Base-by-base conservation (phyloP, 2,329 filamentous ascomycete genomes). In the Clonostachys solani region DNA sequence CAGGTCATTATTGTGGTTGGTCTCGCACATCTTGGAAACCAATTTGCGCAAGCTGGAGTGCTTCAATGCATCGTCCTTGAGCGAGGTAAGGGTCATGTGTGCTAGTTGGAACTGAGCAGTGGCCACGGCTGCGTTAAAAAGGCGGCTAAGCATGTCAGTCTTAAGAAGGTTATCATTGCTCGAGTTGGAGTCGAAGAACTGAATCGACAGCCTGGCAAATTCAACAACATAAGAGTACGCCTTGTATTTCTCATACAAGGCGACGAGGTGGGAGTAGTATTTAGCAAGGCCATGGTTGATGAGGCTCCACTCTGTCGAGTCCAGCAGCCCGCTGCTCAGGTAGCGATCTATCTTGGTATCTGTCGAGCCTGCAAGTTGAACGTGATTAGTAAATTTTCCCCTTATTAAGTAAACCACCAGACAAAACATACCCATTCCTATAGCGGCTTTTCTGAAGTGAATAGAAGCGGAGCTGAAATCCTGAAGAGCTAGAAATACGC, bases 191-290 rank as follows among this genome's bases (percentile, higher is more conserved):
- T 56, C 52, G 19, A 74, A 59, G 51, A 88, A 86, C 57, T 89
- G 84, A 40, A 95, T 72, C 6, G 88, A 84, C 19, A 92, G 72
- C 37, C 83, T 80, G 37, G 89, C 84, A 71, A 96, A 96, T 54
- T 95, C 89, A 6, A 90, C 80, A 38, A 95, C 89, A 58, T 87
- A 88, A 2, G 88, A 87, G 63, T 88, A 89, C 1, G 86, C 83
- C 55, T 85, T 87, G 40, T 82, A 79, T 55, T 80, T 81, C 62
- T 96, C 92, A 60, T 88, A 97, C 2, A 99, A 75, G 17, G 82
- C 77, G 12, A 92, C 80, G 44, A 97, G 80, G 63, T 99, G 94
- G 40, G 86, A 83, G 64, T 95, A 95, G 68, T 96, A 99, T 52
- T 81, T 84, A 6, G 89, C 80, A 38, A 92, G 75, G 2, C 92